These are phyloP conservation scores for Termitomyces sp. DNA, from an alignment of 768 basidiomycete species.

Conservation along the genomic window DNA sequence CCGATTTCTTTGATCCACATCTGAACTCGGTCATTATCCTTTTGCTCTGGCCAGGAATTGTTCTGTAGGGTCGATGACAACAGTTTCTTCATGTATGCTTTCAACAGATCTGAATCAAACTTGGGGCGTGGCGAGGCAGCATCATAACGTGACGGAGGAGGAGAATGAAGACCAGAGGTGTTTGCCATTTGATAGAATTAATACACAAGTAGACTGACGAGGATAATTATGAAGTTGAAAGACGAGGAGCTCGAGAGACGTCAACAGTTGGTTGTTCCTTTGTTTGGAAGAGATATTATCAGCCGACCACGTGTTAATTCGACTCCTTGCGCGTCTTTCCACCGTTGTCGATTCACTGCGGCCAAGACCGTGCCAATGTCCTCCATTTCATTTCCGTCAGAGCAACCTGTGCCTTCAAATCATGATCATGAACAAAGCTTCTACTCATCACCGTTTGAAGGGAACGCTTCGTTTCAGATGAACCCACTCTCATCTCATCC, in stretches of 20 bases:
- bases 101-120: slow-evolving; percentile 74
- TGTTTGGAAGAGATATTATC: slow-evolving; percentile 19
- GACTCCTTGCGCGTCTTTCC: slow-evolving; percentile 8
- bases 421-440: slow-evolving; percentile 48
- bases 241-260: background rate
- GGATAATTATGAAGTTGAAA: background rate
- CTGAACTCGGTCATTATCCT: slow-evolving; percentile 69
- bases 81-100: slow-evolving; percentile 80
- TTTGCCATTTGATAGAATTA: slow-evolving; percentile 15
- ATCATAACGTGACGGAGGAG: slow-evolving; percentile 58
- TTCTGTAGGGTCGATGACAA: slow-evolving; percentile 66
- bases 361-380: slow-evolving; percentile 46
- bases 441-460: slow-evolving; percentile 61
- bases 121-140: slow-evolving; percentile 55
- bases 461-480: slow-evolving; percentile 69
- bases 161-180: slow-evolving; percentile 55
- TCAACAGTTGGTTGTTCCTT: slow-evolving; percentile 9
- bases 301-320: slow-evolving; percentile 21
- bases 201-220: background rate
- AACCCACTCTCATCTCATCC: slow-evolving; percentile 80
- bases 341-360: slow-evolving; percentile 1
- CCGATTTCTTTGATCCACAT: slow-evolving; percentile 83
- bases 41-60: slow-evolving; percentile 63
- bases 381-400: slow-evolving; percentile 61
- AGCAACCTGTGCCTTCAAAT: slow-evolving; percentile 38